Evolutionary conservation across 805 yeast genomes (phyloP).

Genomic region (Starmerella ratchasimensis): DNA sequence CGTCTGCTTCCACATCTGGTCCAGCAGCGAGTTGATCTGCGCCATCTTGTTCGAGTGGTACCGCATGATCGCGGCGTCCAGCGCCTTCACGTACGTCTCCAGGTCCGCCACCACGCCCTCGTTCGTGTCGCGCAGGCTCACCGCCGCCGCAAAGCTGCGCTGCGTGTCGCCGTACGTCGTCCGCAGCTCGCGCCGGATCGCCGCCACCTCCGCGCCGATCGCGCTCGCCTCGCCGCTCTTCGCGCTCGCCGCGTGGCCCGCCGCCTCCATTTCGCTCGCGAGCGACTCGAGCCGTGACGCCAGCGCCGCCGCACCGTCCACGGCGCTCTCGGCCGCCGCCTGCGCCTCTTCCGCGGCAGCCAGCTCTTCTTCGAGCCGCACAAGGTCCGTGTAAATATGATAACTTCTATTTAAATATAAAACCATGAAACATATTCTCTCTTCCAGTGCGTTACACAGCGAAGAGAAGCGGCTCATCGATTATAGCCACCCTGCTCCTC

Average conservation of each 20-base stretch:
- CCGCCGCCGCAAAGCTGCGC: conserved; percentile 47
- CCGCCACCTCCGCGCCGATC: conserved; percentile 52
- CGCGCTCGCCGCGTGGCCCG: too few relatives aligned
- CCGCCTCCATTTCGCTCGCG: conserved; percentile 57
- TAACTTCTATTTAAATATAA: too few relatives aligned
- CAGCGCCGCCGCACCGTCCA: too few relatives aligned
- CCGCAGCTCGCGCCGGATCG: conserved; percentile 43
- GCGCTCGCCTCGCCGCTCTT: conserved; percentile 79
- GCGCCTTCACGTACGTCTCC: conserved; percentile 64
- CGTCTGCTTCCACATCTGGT: conserved; percentile 86
- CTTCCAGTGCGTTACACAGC: too few relatives aligned
- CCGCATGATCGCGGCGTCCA: conserved; percentile 87
- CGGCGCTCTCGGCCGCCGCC: too few relatives aligned
- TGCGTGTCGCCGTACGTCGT: conserved; percentile 63
- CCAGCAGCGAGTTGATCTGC: conserved; percentile 75
- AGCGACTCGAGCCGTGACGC: conserved; percentile 38
- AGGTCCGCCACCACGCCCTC: conserved; percentile 68
- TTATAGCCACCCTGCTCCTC: too few relatives aligned
- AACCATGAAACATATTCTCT: too few relatives aligned
- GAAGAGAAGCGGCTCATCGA: too few relatives aligned
- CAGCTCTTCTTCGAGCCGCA: too few relatives aligned
- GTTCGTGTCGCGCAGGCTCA: conserved; percentile 64
- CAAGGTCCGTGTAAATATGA: too few relatives aligned
- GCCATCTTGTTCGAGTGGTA: conserved; percentile 85
- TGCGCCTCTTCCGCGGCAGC: too few relatives aligned